A percentile compares a stretch with the other conserved stretches of the same genome.
These are phyloP conservation scores for Serendipita sp. DNA, from an alignment of 768 basidiomycete species.

Conservation along the genomic window DNA sequence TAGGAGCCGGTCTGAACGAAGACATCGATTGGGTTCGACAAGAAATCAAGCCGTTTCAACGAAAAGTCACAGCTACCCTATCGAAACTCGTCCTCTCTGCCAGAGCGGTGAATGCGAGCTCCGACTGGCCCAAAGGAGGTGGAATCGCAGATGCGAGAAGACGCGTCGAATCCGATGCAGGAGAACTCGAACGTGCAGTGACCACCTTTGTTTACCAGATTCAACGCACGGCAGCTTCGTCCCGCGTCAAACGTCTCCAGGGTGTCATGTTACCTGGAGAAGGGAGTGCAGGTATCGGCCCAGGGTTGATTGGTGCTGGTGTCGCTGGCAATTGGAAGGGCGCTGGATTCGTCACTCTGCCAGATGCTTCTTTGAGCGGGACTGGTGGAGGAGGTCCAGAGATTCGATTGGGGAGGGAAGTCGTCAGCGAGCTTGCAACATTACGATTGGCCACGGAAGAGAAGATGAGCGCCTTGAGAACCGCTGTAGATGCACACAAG, in stretches of 20 bases:
- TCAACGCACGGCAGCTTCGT: constrained; percentile 33
- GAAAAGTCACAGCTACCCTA: constrained; percentile 75
- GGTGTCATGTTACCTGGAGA: constrained; percentile 18
- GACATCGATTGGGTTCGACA: constrained; percentile 8
- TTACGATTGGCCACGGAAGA: neutral
- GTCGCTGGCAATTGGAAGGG: constrained; percentile 65
- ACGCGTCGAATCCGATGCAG: constrained; percentile 16
- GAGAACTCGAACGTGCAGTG: constrained; percentile 17
- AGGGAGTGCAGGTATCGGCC: constrained; percentile 29
- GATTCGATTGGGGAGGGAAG: constrained; percentile 30
- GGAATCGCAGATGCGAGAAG: constrained; percentile 10
- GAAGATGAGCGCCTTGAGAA: neutral
- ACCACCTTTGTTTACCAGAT: constrained; percentile 17
- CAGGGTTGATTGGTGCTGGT: constrained; percentile 69
- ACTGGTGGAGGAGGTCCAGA: constrained; percentile 33
- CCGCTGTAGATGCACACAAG: neutral
- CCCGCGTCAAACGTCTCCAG: constrained; percentile 31
- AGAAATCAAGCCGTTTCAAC: constrained; percentile 55
- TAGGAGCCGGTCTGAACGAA: constrained; percentile 11
- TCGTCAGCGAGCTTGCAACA: constrained; percentile 33
- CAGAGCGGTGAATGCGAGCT: constrained; percentile 42
- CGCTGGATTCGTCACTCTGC: constrained; percentile 51
- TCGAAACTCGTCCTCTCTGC: constrained; percentile 80
- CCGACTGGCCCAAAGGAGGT: constrained; percentile 14
- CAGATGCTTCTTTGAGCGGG: constrained; percentile 4